Evolutionary conservation across 345 rosid genomes (phyloP), one percentile per base, ranked within the genome.

Genomic region (Acer yangbiense): DNA sequence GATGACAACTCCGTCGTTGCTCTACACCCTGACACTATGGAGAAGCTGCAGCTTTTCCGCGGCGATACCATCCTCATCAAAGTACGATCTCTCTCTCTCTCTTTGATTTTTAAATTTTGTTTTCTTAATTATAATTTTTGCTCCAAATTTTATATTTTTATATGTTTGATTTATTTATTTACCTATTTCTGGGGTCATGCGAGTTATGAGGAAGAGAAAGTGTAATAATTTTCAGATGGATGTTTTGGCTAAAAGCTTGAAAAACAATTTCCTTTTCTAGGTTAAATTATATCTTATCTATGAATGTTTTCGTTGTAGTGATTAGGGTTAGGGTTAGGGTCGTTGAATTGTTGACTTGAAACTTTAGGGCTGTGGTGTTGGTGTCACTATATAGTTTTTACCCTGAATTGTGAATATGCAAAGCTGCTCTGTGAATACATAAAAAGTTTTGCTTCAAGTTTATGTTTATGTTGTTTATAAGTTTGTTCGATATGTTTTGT

Each of bases 1-100:
- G 93, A 92, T 77, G 93, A 92, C 20, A 92, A 92, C 88, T 90
- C 94, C 52, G 91, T 92, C 69, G 91, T 92, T 4, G 75, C 88
- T 27, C 78, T 92, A 13, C 88, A 90, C 70, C 93, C 92, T 5
- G 91, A 84, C 2, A 90, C 94, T 3, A 92, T 92, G 94, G 97
- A 92, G 87, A 92, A 89, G 82, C 81, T 92, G 66, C 97, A 92
- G 68, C 87, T 92, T 44, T 92, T 92, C 73, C 88, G 94, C 32
- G 94, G 97, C 9, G 92, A 92, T 73, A 92, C 97, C 46, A 86
- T 92, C 63, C 80, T 92, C 32, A 82, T 92, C 27, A 91, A 91
- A 89, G 96, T 91, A 74, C 77, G 62, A 48, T 74, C 70, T 46
- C 48, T 41, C 52, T 71, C 74, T n/a, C 18, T 9, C 46, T n/a